Evolutionary conservation across 1,284 basidiomycete species (phyloP), one percentile per base, ranked within the genome.

Genomic region (Tremellales sp.): DNA sequence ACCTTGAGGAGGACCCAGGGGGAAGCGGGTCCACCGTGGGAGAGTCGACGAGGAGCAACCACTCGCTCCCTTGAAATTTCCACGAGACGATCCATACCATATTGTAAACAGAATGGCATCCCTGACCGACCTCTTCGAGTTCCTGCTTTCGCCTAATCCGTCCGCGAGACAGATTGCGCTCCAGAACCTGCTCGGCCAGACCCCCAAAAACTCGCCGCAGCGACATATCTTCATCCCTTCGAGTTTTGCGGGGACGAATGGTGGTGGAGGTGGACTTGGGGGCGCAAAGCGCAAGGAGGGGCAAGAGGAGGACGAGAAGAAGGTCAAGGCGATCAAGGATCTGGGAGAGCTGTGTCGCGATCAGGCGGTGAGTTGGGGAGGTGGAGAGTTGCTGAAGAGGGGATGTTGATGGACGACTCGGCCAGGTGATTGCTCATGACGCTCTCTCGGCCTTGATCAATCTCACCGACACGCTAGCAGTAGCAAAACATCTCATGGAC

Each of bases 391-490:
- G 34, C 22, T 36, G n/a, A 8, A 32, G n/a, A 12, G 18, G 14
- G 8, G 10, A 40, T 40, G 22, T 22, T 37, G 41, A 27, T 29
- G 28, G 19, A 12, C 16, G 5, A 16, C 38, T n/a, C 29, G 4
- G n/a, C 10, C 57, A 94, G 90, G 79, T 84, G 47, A 84, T 92
- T 39, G 88, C 94, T 1, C 94, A 98, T 66, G 91, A 97, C 75
- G 94, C 94, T 1, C 87, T 97, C 68, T 84, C 86, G 55, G 90
- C 91, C 3, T 78, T 98, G 31, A 84, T 98, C 70, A 98, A 99
- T 74, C 79, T 98, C 33, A 87, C 90, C 1, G 93, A 95, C 73
- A 86, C 85, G 39, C 76, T 86, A 1, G 72, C 85, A 12, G 78
- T 93, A 6, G 77, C 83, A 4, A 72, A 80, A 3, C 75, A 84